Percentiles rank a stretch among this genome's conserved stretches.
phyloP scores from a whole-genome alignment of 2,329 filamentous ascomycete genomes.

The Pseudogymnoascus verrucosus region DNA sequence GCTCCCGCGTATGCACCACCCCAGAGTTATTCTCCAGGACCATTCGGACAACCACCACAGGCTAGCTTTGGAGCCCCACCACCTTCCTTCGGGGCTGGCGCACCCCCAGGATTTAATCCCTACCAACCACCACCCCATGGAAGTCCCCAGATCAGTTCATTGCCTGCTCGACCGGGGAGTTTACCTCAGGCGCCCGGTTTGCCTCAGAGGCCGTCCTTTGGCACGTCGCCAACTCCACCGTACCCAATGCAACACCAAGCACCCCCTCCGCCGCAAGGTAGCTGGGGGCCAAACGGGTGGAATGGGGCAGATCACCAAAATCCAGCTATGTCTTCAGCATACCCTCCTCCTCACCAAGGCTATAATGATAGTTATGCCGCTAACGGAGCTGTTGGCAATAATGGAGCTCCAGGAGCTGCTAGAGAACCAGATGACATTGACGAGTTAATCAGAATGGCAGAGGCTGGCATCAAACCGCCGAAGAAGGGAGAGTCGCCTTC shows the following conservation, averaged over 20 bases:
- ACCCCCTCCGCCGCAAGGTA: slow-evolving; percentile 20
- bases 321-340: slow-evolving; percentile 31
- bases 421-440: slow-evolving; percentile 54
- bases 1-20: slow-evolving; percentile 26
- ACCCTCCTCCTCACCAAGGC: slow-evolving; percentile 29
- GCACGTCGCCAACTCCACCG: slow-evolving; percentile 31
- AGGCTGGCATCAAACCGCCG: slow-evolving; percentile 48
- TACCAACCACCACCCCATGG: slow-evolving; percentile 36
- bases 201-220: slow-evolving; percentile 52
- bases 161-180: slow-evolving; percentile 40
- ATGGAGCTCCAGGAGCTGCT: slow-evolving; percentile 38
- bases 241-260: slow-evolving; percentile 15
- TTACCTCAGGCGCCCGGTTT: slow-evolving; percentile 48
- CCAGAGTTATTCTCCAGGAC: slow-evolving; percentile 25
- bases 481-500: slow-evolving; percentile 34
- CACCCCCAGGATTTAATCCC: slow-evolving; percentile 35
- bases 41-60: slow-evolving; percentile 22
- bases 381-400: slow-evolving; percentile 39
- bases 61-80: slow-evolving; percentile 23
- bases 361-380: slow-evolving; percentile 27
- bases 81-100: slow-evolving; percentile 32
- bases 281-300: slow-evolving; percentile 31
- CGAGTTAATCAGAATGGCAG: slow-evolving; percentile 55
- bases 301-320: slow-evolving; percentile 29
- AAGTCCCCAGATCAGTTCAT: slow-evolving; percentile 30